A percentile compares a stretch with the other conserved stretches of the same genome.
Evolutionary conservation across 805 yeast species (phyloP).

Genomic region (Brettanomyces bruxellensis): DNA sequence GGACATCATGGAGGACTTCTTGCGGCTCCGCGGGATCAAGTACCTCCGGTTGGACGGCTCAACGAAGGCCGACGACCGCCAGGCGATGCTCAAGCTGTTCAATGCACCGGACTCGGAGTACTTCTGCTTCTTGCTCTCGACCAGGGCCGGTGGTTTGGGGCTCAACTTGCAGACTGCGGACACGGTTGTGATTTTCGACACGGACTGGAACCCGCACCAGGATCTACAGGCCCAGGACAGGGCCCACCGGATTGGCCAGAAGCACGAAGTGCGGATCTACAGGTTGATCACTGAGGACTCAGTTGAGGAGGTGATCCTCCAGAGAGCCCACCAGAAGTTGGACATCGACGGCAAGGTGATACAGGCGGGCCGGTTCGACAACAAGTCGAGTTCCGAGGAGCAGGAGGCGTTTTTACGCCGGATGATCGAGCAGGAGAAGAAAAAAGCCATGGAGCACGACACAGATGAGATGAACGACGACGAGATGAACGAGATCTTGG

Average conservation of each 20-base stretch:
- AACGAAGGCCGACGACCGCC: constrained; percentile 80
- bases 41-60: constrained; percentile 76
- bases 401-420: constrained; percentile 73
- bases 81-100: constrained; percentile 59
- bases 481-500: constrained; percentile 63
- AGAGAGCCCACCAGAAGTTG: constrained; percentile 73
- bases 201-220: constrained; percentile 90
- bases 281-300: constrained; percentile 76
- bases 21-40: constrained; percentile 56
- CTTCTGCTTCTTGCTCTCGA: constrained; percentile 69
- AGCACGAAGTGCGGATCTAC: constrained; percentile 76
- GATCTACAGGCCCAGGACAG: constrained; percentile 88
- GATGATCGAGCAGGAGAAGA: constrained; percentile 61
- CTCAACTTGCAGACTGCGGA: constrained; percentile 82
- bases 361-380: constrained; percentile 87
- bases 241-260: constrained; percentile 86
- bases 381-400: constrained; percentile 79
- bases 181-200: constrained; percentile 77
- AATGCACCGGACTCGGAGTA: constrained; percentile 71
- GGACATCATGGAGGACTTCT: constrained; percentile 84
- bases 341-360: constrained; percentile 86
- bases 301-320: constrained; percentile 75
- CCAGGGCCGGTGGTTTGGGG: constrained; percentile 88
- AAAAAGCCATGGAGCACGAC: constrained; percentile 30
- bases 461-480: constrained; percentile 52